Percentiles rank a stretch among this genome's conserved stretches.
These are phyloP conservation scores for Solanum arcanum DNA, from an alignment of 257 asterid genomes.

Conservation along the genomic window DNA sequence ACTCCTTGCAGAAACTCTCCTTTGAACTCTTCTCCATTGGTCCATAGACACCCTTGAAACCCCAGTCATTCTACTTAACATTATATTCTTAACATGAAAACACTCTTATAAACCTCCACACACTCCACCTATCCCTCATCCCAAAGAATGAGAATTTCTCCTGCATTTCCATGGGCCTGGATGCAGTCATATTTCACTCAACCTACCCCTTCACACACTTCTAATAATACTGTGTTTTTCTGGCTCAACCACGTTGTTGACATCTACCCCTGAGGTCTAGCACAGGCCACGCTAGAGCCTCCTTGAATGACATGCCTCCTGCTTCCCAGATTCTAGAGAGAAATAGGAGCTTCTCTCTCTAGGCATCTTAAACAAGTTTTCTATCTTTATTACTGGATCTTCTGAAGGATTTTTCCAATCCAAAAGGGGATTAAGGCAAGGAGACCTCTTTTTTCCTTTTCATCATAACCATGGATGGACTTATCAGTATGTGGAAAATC, in stretches of 20 bases:
- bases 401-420: neutral
- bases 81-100: neutral
- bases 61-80: neutral
- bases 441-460: neutral
- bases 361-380: neutral
- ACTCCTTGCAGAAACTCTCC: neutral
- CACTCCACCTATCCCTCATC: neutral
- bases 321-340: neutral
- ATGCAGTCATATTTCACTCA: neutral
- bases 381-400: neutral
- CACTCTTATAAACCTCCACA: neutral
- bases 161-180: neutral
- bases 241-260: neutral
- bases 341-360: neutral
- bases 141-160: neutral
- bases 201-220: neutral
- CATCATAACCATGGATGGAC: neutral
- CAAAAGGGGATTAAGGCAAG: neutral
- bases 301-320: neutral
- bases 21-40: neutral
- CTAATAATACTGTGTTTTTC: neutral
- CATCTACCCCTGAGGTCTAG: neutral
- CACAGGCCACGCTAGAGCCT: neutral
- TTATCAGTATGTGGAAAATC: neutral
- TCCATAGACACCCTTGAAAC: neutral